phyloP scores from a whole-genome alignment of 306 rosid species.

The Dryas octopetala region DNA sequence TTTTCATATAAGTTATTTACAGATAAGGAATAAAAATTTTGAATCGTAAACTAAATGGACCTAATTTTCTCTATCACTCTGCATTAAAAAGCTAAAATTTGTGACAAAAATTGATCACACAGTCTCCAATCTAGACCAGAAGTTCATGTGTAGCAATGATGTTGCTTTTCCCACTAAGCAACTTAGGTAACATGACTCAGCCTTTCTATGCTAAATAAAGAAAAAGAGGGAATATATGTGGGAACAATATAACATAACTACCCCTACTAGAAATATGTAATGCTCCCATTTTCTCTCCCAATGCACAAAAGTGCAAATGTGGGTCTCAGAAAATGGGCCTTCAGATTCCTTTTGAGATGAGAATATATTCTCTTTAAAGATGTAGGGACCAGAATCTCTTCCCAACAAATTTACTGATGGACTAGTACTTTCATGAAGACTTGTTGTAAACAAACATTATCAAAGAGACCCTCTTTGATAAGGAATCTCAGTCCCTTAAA shows the following conservation, averaged over 20 bases:
- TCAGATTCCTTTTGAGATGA: slow-evolving; percentile 33
- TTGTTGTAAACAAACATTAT: neutral
- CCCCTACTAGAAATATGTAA: slow-evolving; percentile 7
- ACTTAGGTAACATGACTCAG: neutral
- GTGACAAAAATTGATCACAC: neutral
- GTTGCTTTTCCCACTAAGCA: neutral
- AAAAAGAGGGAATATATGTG: slow-evolving; percentile 14
- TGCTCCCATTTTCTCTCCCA: slow-evolving; percentile 23
- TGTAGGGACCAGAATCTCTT: slow-evolving; percentile 23
- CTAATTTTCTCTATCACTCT: neutral
- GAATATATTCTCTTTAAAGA: slow-evolving; percentile 46
- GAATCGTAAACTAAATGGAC: neutral
- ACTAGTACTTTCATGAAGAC: neutral
- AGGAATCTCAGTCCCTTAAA: slow-evolving; percentile 3
- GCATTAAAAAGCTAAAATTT: neutral
- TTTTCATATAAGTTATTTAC: too few relatives aligned
- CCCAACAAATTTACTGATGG: slow-evolving; percentile 14
- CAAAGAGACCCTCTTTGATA: neutral
- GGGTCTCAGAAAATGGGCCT: slow-evolving; percentile 28
- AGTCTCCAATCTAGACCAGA: slow-evolving; percentile 4
- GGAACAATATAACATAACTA: slow-evolving; percentile 17
- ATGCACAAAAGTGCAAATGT: slow-evolving; percentile 6
- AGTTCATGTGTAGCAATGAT: neutral
- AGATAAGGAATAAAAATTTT: too few relatives aligned
- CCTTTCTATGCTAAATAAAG: neutral